Evolutionary conservation across 2,329 filamentous ascomycete species (phyloP), one percentile per base, ranked within the genome.

Genomic region (Lachnellula occidentalis): DNA sequence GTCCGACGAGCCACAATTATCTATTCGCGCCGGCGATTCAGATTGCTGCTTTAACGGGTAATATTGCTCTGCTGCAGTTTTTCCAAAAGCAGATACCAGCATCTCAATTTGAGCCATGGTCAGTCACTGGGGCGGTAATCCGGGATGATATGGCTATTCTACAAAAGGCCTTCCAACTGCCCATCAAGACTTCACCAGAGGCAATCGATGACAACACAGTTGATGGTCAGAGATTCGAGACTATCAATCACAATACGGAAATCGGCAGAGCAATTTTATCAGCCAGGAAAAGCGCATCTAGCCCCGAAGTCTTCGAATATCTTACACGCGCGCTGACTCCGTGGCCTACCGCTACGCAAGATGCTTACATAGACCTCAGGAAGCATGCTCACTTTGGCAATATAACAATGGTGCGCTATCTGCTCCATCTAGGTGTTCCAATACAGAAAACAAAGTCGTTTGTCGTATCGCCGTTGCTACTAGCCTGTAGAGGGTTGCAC

Each of bases 241-340:
- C 3, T 6, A 45, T 51, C 27, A 14, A 45, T 15, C 19, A 36
- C 7, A 3, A n/a, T 45, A 31, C 41, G 27, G 24, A 51, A 45
- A 45, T 21, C 11, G 37, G 49, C 24, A 45, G 21, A 45, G 49
- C 37, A 34, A 34, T 51, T 34, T 14, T 51, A 19, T 27, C 4
- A 5, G 41, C 41, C 31, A 51, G 49, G 49, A 43, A 24, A 22
- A 5, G 45, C 15, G 27, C 49, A 45, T 51, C 49, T 22, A 51
- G 31, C 21, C 49, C 41, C 49, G 49, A 51, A 36, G 39, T 45
- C 21, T 51, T 43, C 24, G 39, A 51, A n/a, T 51, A 51, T 31
- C 49, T 51, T 5, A 45, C 49, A 4, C 36, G 39, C 27, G 6
- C 46, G 11, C 46, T 48, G 8, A 39, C 17, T 8, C 27, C 41